Percentiles rank a stretch among this genome's conserved stretches.
Conservation (phyloP, 2,329 filamentous ascomycete species). For the Ustulina deusta region DNA sequence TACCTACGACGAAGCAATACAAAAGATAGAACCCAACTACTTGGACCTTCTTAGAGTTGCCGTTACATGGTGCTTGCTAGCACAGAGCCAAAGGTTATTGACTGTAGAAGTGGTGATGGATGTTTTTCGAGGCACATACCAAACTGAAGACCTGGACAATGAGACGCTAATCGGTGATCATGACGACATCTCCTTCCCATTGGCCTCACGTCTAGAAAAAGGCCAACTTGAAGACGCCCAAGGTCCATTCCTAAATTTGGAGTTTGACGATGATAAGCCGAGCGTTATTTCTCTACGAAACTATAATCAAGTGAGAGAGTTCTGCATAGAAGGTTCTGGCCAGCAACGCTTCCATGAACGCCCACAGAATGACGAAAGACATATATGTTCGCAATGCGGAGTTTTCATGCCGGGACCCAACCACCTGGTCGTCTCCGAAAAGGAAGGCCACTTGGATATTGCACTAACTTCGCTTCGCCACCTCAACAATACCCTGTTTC, state of each 20-base stretch:
- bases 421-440: slow-evolving; percentile 8
- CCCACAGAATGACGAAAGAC: background rate
- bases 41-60: slow-evolving; percentile 4
- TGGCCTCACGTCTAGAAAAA: slow-evolving; percentile 6
- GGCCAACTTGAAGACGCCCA: background rate
- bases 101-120: slow-evolving; percentile 12
- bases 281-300: slow-evolving; percentile 7
- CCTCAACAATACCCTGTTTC: slow-evolving; percentile 2
- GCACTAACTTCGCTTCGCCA: background rate
- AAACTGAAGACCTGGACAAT: background rate
- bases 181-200: background rate
- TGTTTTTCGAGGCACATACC: slow-evolving; percentile 13
- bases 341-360: background rate
- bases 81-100: background rate
- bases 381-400: slow-evolving; percentile 9
- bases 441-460: slow-evolving; percentile 9
- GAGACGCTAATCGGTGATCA: background rate
- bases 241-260: slow-evolving; percentile 5
- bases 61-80: slow-evolving; percentile 13
- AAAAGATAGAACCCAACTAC: slow-evolving; percentile 6
- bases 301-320: slow-evolving; percentile 12
- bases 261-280: background rate
- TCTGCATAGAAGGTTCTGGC: background rate
- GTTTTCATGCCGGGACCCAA: background rate
- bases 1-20: background rate